Evolutionary conservation across 768 basidiomycete species (phyloP), one percentile per base, ranked within the genome.

Genomic region (Harrya chromipes): DNA sequence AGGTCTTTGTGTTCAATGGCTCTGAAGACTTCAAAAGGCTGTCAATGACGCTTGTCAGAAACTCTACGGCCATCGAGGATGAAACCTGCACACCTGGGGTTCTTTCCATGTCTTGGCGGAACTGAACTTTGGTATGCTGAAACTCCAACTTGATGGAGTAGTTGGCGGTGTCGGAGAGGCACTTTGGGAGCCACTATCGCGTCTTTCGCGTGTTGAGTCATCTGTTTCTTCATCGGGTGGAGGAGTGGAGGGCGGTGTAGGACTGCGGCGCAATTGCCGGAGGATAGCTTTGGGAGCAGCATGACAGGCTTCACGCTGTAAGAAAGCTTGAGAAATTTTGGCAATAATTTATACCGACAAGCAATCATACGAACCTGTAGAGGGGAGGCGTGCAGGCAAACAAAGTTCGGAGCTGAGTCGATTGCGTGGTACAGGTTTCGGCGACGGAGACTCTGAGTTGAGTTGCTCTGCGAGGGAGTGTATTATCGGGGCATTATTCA

Each of bases 1-100:
- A 95, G 73, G 68, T 97, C 88, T 61, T 87, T 87, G 33, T 76
- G 74, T 58, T 98, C 94, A 19, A 97, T 79, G 2, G 94, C 94
- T 43, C 85, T 75, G 61, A 94, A 80, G 0, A 97, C 72, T 72
- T 94, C 77, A 52, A 74, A 83, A 0, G 82, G 75, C 74, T 83
- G 39, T 23, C 19, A 6, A 38, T 12, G 43, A 35, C 40, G 19
- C 50, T 6, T 1, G 50, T 43, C 24, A 41, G 20, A 26, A 27
- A 36, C 33, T 21, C 27, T 2, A 19, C 40, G 16, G 6, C 11
- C 14, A 19, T 6, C 13, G 3, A 26, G 36, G 12, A 38, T 10
- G 17, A 41, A 20, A 33, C 23, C 10, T 56, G 14, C 70, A 47
- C 46, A 77, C 82, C 69, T 83, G 80, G 7, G 79, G 80, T 33